A percentile compares a stretch with the other conserved stretches of the same genome.
phyloP scores from a whole-genome alignment of 805 yeast species.

The Isabelozyma gotoi region DNA sequence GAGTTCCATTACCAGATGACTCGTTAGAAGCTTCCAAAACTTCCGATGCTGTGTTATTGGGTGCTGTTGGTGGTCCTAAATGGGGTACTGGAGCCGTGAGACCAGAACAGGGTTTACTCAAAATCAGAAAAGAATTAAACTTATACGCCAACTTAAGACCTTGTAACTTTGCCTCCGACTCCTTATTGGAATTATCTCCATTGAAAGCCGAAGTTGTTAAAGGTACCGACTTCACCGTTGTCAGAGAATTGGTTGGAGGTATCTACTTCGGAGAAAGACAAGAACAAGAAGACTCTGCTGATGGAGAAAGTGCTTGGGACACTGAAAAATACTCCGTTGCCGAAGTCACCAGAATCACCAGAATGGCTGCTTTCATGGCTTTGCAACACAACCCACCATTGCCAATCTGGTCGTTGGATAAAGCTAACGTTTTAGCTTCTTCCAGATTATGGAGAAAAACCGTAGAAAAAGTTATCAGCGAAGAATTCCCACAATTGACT shows the following conservation, averaged over 20 bases:
- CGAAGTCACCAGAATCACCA: constrained; percentile 91
- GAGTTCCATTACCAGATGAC: constrained; percentile 84
- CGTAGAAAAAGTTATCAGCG: constrained; percentile 76
- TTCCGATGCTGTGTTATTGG: constrained; percentile 93
- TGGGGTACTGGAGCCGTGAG: constrained; percentile 98
- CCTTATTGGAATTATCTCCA: constrained; percentile 83
- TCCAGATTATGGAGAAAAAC: constrained; percentile 96
- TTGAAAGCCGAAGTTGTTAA: constrained; percentile 78
- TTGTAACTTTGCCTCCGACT: constrained; percentile 86
- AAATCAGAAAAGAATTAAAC: constrained; percentile 91
- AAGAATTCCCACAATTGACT: constrained; percentile 87
- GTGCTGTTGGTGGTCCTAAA: constrained; percentile 99
- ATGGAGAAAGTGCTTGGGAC: constrained; percentile 79
- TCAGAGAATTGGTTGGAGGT: constrained; percentile 97
- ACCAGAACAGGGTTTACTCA: constrained; percentile 94
- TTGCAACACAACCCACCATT: constrained; percentile 90
- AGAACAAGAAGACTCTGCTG: constrained; percentile 77
- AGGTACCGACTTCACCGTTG: constrained; percentile 91
- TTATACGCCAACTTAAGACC: constrained; percentile 97
- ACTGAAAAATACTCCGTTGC: constrained; percentile 89
- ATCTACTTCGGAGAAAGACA: constrained; percentile 95
- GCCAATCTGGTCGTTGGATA: constrained; percentile 94
- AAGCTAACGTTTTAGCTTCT: constrained; percentile 96
- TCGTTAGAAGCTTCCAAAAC: constrained; percentile 78
- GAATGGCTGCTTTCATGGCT: constrained; percentile 98